A percentile compares a stretch with the other conserved stretches of the same genome.
phyloP scores from a whole-genome alignment of 2,329 filamentous ascomycete genomes.

The Colletotrichum abscissum region DNA sequence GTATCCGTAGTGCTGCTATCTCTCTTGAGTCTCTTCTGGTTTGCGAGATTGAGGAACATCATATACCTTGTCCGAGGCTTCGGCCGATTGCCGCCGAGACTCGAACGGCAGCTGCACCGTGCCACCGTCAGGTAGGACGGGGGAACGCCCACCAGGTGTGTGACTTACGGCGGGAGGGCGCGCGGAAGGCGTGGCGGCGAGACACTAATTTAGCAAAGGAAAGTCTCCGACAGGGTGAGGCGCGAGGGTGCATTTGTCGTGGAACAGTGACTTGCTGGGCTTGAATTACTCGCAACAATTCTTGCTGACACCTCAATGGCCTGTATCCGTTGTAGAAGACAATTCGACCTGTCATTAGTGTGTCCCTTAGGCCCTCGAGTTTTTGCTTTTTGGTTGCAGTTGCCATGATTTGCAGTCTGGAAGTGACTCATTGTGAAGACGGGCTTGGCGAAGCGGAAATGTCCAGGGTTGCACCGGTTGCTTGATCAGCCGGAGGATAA shows the following conservation, averaged over 20 bases:
- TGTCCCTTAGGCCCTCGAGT: not conserved
- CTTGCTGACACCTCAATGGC: not conserved
- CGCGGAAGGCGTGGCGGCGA: conserved; percentile 14
- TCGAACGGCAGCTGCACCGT: not conserved
- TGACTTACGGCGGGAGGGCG: conserved; percentile 21
- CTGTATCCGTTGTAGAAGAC: not conserved
- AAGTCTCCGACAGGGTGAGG: conserved; percentile 18
- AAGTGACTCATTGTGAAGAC: not conserved
- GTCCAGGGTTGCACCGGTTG: conserved; percentile 1
- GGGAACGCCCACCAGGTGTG: not conserved
- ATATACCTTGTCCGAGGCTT: conserved; percentile 8
- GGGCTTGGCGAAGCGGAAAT: conserved; percentile 18
- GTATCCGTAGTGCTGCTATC: not conserved
- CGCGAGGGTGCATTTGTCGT: not conserved
- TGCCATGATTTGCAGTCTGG: not conserved
- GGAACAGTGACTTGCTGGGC: not conserved
- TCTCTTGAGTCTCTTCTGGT: too few relatives aligned
- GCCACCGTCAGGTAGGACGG: not conserved
- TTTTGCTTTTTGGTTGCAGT: not conserved
- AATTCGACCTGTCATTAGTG: too few relatives aligned
- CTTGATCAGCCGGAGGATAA: conserved; percentile 16
- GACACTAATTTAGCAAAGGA: not conserved
- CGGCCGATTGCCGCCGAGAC: conserved; percentile 13
- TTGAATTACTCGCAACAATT: not conserved
- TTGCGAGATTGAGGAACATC: not conserved